These are phyloP conservation scores for Prunus mume DNA, from an alignment of 306 rosid genomes.

Conservation along the genomic window DNA sequence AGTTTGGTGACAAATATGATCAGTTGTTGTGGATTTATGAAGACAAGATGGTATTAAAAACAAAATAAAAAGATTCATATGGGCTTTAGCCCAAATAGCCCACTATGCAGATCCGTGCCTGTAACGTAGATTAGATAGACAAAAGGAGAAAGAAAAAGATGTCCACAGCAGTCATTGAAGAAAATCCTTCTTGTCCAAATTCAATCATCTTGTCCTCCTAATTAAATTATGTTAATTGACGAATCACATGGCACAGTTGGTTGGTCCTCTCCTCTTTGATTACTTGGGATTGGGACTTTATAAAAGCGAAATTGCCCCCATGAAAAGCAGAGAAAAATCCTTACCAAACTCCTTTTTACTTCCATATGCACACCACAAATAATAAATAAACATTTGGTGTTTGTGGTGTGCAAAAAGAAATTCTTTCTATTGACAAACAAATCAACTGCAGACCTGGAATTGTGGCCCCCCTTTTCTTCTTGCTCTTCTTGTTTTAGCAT, in stretches of 20 bases:
- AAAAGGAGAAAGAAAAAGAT: not conserved
- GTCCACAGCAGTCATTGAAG: not conserved
- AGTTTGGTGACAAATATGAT: too few species aligned
- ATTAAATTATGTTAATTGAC: too few species aligned
- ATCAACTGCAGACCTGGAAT: not conserved
- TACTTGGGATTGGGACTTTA: constrained; percentile 6
- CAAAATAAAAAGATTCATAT: too few species aligned
- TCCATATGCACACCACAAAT: too few species aligned
- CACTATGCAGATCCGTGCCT: too few species aligned
- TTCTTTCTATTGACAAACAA: not conserved
- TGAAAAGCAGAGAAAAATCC: not conserved
- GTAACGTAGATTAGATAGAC: too few species aligned
- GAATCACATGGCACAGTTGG: constrained; percentile 1
- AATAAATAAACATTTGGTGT: too few species aligned
- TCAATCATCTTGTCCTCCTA: not conserved
- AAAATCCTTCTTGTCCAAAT: not conserved
- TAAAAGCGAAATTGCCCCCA: not conserved
- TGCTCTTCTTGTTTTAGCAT: not conserved
- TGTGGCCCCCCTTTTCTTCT: not conserved
- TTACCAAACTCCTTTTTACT: not conserved
- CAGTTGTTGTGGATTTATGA: too few species aligned
- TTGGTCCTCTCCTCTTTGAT: not conserved
- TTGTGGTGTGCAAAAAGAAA: too few species aligned
- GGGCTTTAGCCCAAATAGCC: too few species aligned
- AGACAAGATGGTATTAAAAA: too few species aligned